Evolutionary conservation across 371 early-diverging fungal genomes (phyloP), one percentile per base, ranked within the genome.

Genomic region (Rhizopus stolonifer): DNA sequence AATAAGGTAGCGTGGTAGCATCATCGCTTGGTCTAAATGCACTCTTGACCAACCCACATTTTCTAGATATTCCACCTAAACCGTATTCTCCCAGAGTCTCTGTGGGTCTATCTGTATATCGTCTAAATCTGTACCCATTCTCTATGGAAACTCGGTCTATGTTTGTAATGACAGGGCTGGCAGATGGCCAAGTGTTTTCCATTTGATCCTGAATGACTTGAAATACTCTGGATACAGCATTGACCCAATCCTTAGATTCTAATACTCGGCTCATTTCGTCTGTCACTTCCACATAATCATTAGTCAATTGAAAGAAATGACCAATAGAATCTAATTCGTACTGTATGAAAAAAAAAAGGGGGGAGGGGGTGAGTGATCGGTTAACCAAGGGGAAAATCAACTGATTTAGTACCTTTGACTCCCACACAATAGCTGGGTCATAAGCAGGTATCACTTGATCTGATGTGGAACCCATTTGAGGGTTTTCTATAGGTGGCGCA

Each of bases 11-110:
- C 4, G 70, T 76, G 8, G 82, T 76, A 6, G 81, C 69, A 54
- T 85, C 86, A 48, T 86, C 86, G 14, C 78, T 79, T 1, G 85
- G 84, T 48, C 86, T 54, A 68, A 86, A 86, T 42, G 80, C 65
- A 14, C 79, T 78, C 36, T 68, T 70, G 1, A 83, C 69, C 50
- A 86, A 60, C 10, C 85, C 86, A 43, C 77, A 79, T 40, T 62
- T 62, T 22, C 55, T 70, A 8, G 70, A 71, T 3, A 82, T 75
- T 5, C 75, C 74, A 5, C 83, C 84, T 14, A 66, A 32, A 6
- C 83, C 83, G 45, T 67, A 65, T 17, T 70, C 67, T 32, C 76
- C 75, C 46, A 81, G 61, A 24, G 83, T 83, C 51, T 84, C 86
- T 1, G 74, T 82, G 0, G 84, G 64, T 52, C 57, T 33, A 47